Evolutionary conservation across 768 basidiomycete genomes (phyloP), one percentile per base, ranked within the genome.

Genomic region (Rhodotorula graminis): DNA sequence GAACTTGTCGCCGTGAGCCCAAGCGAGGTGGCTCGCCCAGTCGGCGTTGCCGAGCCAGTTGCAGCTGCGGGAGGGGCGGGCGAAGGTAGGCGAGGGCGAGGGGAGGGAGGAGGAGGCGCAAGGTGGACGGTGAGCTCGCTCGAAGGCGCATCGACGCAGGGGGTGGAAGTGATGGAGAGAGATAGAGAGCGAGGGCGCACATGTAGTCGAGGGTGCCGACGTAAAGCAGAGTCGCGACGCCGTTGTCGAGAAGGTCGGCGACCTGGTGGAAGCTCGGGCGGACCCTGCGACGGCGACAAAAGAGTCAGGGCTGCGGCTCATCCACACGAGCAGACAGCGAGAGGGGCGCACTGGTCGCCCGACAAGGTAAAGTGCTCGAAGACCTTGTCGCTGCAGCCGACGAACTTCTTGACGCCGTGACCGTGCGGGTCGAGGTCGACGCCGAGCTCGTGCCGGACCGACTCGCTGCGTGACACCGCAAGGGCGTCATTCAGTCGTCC

Each of bases 121-220:
- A n/a, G n/a, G n/a, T n/a, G n/a, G n/a, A n/a, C n/a, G n/a, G n/a
- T n/a, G n/a, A n/a, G n/a, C n/a, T n/a, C n/a, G n/a, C n/a, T n/a
- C n/a, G n/a, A n/a, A n/a, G n/a, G n/a, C n/a, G n/a, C n/a, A n/a
- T n/a, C n/a, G n/a, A 27, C 7, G 47, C 47, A 7, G 7, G 25
- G 49, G 47, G 5, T 16, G 19, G 15, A 27, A 25, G 9, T 31
- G 25, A 44, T 8, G 29, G 33, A 27, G 29, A 47, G 19, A 46
- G 44, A 16, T 25, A 37, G 37, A 37, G 37, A 37, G 37, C 37
- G 40, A 8, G 9, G 15, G 63, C 69, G n/a, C 33, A 74, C 64
- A 78, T 78, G 25, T 76, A 73, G 57, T 78, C 77, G 4, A 66
- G 50, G 11, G 60, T 60, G 53, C 77, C 77, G 21, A 60, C 62